Percentiles rank a stretch among this genome's conserved stretches.
phyloP scores from a whole-genome alignment of 129 eudicot species.

The Oenanthe sinensis region DNA sequence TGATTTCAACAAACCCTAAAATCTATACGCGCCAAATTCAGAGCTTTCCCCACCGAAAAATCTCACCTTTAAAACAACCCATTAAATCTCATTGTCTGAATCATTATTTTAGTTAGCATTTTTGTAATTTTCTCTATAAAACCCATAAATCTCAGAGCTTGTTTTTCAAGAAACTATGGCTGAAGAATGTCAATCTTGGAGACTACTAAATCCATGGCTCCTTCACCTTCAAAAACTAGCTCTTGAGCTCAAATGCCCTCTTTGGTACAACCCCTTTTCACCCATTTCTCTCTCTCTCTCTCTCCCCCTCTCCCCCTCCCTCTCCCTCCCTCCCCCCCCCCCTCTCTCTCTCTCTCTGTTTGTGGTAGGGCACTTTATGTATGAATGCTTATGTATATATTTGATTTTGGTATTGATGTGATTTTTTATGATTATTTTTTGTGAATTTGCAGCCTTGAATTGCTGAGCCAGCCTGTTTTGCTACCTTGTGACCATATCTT shows the following conservation, averaged over 20 bases:
- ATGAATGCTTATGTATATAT: background rate
- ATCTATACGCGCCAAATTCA: background rate
- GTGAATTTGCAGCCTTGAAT: conserved; percentile 37
- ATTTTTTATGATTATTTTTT: background rate
- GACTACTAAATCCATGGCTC: conserved; percentile 54
- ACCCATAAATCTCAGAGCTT: background rate
- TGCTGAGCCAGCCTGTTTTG: conserved; percentile 56
- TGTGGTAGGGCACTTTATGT: too few relatives aligned
- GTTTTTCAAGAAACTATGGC: background rate
- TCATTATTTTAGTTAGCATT: background rate
- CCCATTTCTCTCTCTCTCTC: too few relatives aligned
- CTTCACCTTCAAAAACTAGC: conserved; percentile 75
- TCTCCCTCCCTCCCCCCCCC: background rate
- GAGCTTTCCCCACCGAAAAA: background rate
- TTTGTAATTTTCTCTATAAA: background rate
- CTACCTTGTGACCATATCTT: conserved; percentile 82
- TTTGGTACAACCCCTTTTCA: conserved; percentile 37
- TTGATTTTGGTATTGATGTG: background rate
- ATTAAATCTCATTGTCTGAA: background rate
- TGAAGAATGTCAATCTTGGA: background rate
- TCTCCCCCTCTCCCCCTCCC: too few relatives aligned
- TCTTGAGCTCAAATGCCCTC: conserved; percentile 81
- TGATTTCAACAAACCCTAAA: background rate
- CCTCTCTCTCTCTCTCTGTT: background rate
- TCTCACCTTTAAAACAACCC: background rate